These are phyloP conservation scores for Quercus parvula DNA, from an alignment of 306 rosid genomes.

Conservation along the genomic window DNA sequence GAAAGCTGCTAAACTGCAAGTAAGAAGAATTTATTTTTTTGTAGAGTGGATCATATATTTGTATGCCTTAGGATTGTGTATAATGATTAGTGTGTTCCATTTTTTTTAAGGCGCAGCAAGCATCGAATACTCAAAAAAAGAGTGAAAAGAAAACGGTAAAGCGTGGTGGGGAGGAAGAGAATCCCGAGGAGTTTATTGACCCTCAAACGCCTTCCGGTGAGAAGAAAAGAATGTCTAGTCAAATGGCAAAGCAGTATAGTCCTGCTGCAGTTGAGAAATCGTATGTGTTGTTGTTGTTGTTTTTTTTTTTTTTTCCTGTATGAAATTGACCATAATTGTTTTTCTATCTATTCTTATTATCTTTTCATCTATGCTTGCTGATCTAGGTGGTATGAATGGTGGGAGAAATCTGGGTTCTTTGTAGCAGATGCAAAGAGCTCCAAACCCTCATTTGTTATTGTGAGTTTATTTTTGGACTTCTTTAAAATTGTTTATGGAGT, in stretches of 20 bases:
- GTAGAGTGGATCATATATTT: conserved; percentile 5
- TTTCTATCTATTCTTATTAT: too few relatives aligned
- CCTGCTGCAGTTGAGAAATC: conserved; percentile 79
- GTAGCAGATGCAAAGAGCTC: conserved; percentile 84
- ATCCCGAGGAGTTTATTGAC: conserved; percentile 67
- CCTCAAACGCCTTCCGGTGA: conserved; percentile 72
- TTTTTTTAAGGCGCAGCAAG: conserved; percentile 54
- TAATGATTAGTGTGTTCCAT: not conserved
- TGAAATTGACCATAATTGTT: not conserved
- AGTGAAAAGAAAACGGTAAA: conserved; percentile 69
- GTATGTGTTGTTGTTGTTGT: conserved; percentile 43
- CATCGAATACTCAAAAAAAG: conserved; percentile 57
- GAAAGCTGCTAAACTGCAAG: conserved; percentile 80
- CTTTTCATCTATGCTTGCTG: conserved; percentile 22
- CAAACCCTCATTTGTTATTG: conserved; percentile 82
- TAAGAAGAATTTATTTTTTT: not conserved
- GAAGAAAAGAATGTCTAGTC: conserved; percentile 68
- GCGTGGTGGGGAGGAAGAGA: conserved; percentile 68
- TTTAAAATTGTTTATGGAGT: conserved; percentile 4
- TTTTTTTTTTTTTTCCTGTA: not conserved
- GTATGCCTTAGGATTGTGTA: not conserved
- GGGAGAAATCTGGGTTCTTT: conserved; percentile 79
- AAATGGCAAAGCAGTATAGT: conserved; percentile 77
- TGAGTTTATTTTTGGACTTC: conserved; percentile 40
- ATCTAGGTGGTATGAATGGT: conserved; percentile 92